Conservation (phyloP, 108 stramenopile species). For the Cyclotella sp. region DNA sequence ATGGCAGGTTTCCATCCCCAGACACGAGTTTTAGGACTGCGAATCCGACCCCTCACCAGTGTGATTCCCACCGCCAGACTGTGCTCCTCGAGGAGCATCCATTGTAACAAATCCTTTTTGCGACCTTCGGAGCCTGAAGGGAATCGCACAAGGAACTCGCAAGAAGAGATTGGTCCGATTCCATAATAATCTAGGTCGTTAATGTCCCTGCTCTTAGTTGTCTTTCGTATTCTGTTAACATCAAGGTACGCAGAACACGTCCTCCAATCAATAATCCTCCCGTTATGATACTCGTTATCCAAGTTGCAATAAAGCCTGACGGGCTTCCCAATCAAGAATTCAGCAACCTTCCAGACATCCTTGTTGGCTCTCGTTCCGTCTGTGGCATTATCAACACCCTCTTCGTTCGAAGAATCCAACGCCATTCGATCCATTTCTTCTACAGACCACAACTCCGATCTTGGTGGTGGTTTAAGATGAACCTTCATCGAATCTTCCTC, state of each 20-base stretch:
- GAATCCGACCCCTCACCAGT: slow-evolving; percentile 53
- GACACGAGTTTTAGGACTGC: slow-evolving; percentile 11
- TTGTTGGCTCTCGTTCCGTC: background rate
- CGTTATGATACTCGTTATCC: slow-evolving; percentile 74
- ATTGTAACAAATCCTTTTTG: slow-evolving; percentile 61
- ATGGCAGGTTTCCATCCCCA: slow-evolving; percentile 64
- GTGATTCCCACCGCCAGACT: slow-evolving; percentile 62
- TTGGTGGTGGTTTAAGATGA: slow-evolving; percentile 34
- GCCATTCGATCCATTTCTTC: slow-evolving; percentile 40
- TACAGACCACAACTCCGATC: slow-evolving; percentile 52
- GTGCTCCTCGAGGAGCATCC: slow-evolving; percentile 86
- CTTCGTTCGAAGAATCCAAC: background rate
- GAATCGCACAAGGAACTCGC: slow-evolving; percentile 78
- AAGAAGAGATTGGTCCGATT: slow-evolving; percentile 34
- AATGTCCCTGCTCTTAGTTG: slow-evolving; percentile 8
- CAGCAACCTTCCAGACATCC: slow-evolving; percentile 17
- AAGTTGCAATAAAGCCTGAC: slow-evolving; percentile 69
- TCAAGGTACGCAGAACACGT: slow-evolving; percentile 19
- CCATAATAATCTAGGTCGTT: slow-evolving; percentile 50
- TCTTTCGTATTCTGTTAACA: background rate
- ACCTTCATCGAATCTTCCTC: background rate
- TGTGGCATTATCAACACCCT: background rate
- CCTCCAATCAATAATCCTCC: slow-evolving; percentile 71
- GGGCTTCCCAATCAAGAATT: slow-evolving; percentile 71
- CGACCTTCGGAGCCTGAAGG: slow-evolving; percentile 63